These are phyloP conservation scores for Yarrowia sp. DNA, from an alignment of 805 yeast genomes.

Conservation along the genomic window DNA sequence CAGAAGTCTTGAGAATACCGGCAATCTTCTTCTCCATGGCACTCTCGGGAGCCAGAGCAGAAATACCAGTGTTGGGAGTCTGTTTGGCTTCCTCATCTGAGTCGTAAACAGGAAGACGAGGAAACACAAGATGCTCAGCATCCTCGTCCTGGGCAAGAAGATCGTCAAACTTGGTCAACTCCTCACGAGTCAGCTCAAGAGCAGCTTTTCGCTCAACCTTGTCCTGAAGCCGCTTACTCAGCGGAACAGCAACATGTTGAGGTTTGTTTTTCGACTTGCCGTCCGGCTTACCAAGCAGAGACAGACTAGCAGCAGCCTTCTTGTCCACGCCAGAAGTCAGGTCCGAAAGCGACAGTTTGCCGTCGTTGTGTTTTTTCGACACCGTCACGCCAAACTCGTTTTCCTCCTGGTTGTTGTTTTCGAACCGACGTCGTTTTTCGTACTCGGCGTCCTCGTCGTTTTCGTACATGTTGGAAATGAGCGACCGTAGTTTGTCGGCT, in stretches of 20 bases:
- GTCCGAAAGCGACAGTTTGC: constrained; percentile 70
- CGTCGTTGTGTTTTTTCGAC: constrained; percentile 39
- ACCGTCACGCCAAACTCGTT: constrained; percentile 61
- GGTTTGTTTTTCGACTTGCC: constrained; percentile 34
- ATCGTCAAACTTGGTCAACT: constrained; percentile 85
- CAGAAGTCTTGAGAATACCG: constrained; percentile 58
- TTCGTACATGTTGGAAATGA: constrained; percentile 31
- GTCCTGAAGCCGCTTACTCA: constrained; percentile 81
- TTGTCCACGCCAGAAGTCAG: constrained; percentile 55
- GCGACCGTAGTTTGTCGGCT: constrained; percentile 44
- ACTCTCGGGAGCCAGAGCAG: constrained; percentile 44
- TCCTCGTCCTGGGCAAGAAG: constrained; percentile 71
- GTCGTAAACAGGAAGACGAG: constrained; percentile 46
- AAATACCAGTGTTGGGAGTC: constrained; percentile 53
- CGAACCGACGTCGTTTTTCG: constrained; percentile 48
- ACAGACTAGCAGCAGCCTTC: constrained; percentile 48
- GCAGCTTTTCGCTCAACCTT: constrained; percentile 87
- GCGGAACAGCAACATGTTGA: constrained; percentile 67
- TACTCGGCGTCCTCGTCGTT: constrained; percentile 34
- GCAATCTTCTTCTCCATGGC: constrained; percentile 68
- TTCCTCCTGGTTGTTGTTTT: constrained; percentile 56
- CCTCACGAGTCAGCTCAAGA: constrained; percentile 80
- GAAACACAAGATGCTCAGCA: constrained; percentile 82
- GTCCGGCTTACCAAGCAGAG: constrained; percentile 40
- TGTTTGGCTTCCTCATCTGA: constrained; percentile 40